These are phyloP conservation scores for Metschnikowia matae DNA, from an alignment of 805 yeast genomes.

Conservation along the genomic window DNA sequence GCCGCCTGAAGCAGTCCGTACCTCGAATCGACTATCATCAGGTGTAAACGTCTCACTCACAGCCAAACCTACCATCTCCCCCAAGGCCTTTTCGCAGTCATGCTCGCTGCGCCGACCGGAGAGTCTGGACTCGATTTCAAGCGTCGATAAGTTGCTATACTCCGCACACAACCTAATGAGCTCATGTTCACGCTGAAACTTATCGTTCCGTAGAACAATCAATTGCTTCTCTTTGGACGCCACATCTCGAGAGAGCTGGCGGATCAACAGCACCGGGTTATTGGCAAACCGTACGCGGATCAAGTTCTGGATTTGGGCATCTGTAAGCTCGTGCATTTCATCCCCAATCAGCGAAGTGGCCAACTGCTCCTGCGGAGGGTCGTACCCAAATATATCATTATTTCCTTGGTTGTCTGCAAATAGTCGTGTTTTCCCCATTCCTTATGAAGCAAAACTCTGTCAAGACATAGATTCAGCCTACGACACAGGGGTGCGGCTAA, in stretches of 20 bases:
- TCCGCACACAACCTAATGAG: conserved; percentile 31
- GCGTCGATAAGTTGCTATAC: conserved; percentile 32
- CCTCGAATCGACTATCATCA: background rate
- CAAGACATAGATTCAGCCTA: background rate
- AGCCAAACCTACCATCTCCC: conserved; percentile 29
- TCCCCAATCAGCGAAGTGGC: conserved; percentile 6
- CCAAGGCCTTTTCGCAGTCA: conserved; percentile 18
- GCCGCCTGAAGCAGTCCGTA: background rate
- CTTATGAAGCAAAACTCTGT: background rate
- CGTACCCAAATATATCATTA: background rate
- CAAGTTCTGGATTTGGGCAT: conserved; percentile 20
- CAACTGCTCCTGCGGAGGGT: background rate
- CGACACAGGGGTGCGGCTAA: background rate
- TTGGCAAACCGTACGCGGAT: conserved; percentile 23
- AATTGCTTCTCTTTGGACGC: conserved; percentile 47
- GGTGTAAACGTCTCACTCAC: background rate
- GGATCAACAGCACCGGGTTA: conserved; percentile 31
- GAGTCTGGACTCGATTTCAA: conserved; percentile 30
- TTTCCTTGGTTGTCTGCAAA: background rate
- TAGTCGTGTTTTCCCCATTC: background rate
- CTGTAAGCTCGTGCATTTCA: conserved; percentile 20
- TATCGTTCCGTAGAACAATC: conserved; percentile 30
- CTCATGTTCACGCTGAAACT: conserved; percentile 31
- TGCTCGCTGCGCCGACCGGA: background rate
- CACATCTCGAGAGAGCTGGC: conserved; percentile 47